Conservation (phyloP, 1,139 yeast species). For the Pichia sp. region DNA sequence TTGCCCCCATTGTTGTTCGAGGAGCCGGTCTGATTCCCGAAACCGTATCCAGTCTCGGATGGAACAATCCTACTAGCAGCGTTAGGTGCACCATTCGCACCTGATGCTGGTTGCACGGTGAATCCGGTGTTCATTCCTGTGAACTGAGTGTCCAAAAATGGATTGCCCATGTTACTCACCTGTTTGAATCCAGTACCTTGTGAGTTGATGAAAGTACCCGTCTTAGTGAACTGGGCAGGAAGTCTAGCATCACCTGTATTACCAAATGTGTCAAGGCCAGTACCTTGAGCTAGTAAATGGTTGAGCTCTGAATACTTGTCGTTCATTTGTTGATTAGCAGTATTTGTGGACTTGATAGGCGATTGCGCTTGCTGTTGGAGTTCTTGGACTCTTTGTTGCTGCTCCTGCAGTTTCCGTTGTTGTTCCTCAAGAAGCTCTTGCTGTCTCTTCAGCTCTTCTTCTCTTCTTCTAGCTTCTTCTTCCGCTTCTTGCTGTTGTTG, state of each 20-base stretch:
- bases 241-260: constrained; percentile 84
- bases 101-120: neutral
- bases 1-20: constrained; percentile 14
- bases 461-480: constrained; percentile 28
- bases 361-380: constrained; percentile 22
- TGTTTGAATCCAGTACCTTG: constrained; percentile 79
- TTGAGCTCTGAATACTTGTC: constrained; percentile 69
- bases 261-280: constrained; percentile 94
- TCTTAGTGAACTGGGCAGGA: constrained; percentile 88
- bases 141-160: constrained; percentile 68
- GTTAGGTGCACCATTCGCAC: constrained; percentile 25
- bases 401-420: constrained; percentile 23
- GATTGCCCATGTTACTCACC: constrained; percentile 39
- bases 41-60: constrained; percentile 86
- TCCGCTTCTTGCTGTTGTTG: constrained; percentile 20
- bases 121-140: constrained; percentile 51
- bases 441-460: constrained; percentile 27
- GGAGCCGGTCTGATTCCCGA: constrained; percentile 67
- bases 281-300: constrained; percentile 72
- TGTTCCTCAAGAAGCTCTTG: constrained; percentile 23
- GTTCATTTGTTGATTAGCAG: constrained; percentile 40
- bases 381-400: constrained; percentile 26
- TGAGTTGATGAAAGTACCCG: constrained; percentile 75
- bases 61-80: constrained; percentile 34
- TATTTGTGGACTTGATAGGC: constrained; percentile 35